Conservation (phyloP, 768 basidiomycete genomes). For the Phylloporus scabripes region DNA sequence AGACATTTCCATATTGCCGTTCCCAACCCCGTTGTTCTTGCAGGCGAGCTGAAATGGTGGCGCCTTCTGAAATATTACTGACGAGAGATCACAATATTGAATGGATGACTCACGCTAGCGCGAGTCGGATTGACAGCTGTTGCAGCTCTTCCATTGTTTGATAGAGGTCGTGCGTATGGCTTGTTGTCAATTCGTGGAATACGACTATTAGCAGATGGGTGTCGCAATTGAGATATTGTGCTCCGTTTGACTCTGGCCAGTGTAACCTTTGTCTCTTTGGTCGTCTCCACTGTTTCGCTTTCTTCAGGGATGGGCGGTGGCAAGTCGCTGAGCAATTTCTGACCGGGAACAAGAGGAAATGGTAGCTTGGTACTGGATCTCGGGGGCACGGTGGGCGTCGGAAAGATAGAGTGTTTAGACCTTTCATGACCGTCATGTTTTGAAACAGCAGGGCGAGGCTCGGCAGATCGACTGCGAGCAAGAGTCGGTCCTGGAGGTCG, state of each 20-base stretch:
- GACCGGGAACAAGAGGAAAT: slow-evolving; percentile 23
- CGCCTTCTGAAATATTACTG: slow-evolving; percentile 5
- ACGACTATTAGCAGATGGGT: slow-evolving; percentile 43
- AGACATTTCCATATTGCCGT: slow-evolving; percentile 7
- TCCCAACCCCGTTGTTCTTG: slow-evolving; percentile 9
- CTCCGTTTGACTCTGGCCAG: slow-evolving; percentile 17
- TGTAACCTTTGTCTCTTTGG: slow-evolving; percentile 9
- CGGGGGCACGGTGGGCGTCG: slow-evolving; percentile 4
- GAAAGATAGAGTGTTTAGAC: slow-evolving; percentile 19
- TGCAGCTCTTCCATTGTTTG: slow-evolving; percentile 6
- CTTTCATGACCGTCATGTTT: slow-evolving; percentile 12
- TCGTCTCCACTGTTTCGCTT: slow-evolving; percentile 7
- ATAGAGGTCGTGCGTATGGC: slow-evolving; percentile 46
- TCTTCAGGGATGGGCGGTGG: slow-evolving; percentile 34
- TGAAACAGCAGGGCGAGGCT: slow-evolving; percentile 12
- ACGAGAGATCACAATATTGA: background rate
- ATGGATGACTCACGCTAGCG: slow-evolving; percentile 16
- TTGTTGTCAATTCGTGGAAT: slow-evolving; percentile 59
- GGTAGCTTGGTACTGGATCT: slow-evolving; percentile 20
- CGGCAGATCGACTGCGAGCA: slow-evolving; percentile 29
- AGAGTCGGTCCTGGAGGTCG: slow-evolving; percentile 10
- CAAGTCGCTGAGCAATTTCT: slow-evolving; percentile 15
- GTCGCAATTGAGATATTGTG: slow-evolving; percentile 45
- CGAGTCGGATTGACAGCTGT: slow-evolving; percentile 4
- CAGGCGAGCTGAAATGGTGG: slow-evolving; percentile 7